Evolutionary conservation across 306 rosid genomes (phyloP).

Genomic region (Begonia peltatifolia): DNA sequence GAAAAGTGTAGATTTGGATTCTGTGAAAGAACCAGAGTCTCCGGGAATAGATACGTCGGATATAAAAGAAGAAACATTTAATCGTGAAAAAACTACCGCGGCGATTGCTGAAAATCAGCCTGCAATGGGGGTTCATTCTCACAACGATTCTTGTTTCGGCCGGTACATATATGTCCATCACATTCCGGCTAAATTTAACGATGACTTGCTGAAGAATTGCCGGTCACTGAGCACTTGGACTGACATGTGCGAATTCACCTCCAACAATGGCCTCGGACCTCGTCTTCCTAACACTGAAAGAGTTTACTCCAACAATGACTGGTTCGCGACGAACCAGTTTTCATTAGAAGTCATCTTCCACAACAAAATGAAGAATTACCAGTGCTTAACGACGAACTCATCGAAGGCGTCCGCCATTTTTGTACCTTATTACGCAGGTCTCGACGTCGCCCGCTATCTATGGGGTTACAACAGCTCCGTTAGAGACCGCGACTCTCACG

Average conservation of each 20-base stretch:
- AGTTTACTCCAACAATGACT: constrained; percentile 16
- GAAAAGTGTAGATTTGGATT: too few relatives aligned
- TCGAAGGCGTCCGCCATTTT: constrained; percentile 25
- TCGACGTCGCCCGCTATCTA: constrained; percentile 28
- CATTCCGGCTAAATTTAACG: constrained; percentile 24
- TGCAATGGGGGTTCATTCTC: neutral
- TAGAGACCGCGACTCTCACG: constrained; percentile 19
- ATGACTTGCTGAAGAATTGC: constrained; percentile 18
- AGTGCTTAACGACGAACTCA: constrained; percentile 30
- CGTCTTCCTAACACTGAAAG: constrained; percentile 8
- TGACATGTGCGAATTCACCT: constrained; percentile 19
- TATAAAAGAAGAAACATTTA: too few relatives aligned
- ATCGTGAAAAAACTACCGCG: too few relatives aligned
- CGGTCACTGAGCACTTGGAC: constrained; percentile 22
- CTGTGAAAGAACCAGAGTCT: neutral
- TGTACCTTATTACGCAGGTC: constrained; percentile 33
- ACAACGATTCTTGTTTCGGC: constrained; percentile 16
- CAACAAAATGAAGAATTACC: constrained; percentile 24
- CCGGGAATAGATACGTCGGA: too few relatives aligned
- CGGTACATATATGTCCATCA: constrained; percentile 24
- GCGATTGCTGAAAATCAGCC: too few relatives aligned
- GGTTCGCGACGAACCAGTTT: constrained; percentile 35
- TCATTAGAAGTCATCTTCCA: constrained; percentile 33
- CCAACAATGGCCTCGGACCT: constrained; percentile 27
- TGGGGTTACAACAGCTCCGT: constrained; percentile 19